phyloP scores from a whole-genome alignment of 2,329 filamentous ascomycete genomes.

The Endocalyx cinctus region DNA sequence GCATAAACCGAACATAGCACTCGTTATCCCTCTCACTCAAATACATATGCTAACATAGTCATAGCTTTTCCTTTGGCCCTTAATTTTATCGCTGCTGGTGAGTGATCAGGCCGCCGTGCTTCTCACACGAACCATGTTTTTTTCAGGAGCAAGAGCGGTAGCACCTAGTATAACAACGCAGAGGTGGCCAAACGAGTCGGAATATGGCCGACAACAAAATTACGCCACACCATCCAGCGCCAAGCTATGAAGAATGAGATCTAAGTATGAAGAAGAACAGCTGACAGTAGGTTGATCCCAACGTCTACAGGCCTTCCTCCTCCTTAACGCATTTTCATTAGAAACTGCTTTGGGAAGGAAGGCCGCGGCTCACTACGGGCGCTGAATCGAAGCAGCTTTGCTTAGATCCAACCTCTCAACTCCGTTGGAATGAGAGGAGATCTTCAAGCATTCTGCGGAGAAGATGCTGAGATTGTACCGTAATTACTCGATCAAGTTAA shows the following conservation, averaged over 20 bases:
- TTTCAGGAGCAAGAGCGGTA: conserved; percentile 58
- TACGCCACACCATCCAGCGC: too few species aligned
- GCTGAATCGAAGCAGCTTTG: conserved; percentile 54
- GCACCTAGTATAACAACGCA: too few species aligned
- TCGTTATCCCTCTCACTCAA: too few species aligned
- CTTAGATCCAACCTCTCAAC: conserved; percentile 47
- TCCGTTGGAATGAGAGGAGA: conserved; percentile 29
- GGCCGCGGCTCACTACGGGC: conserved; percentile 79
- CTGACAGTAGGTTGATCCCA: conserved; percentile 40
- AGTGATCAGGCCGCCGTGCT: conserved; percentile 50
- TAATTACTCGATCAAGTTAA: conserved; percentile 98
- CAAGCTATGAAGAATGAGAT: too few species aligned
- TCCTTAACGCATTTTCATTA: conserved; percentile 3
- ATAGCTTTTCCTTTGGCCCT: conserved; percentile 74
- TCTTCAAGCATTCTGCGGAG: conserved; percentile 30
- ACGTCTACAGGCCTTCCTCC: conserved; percentile 30
- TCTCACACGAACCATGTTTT: conserved; percentile 22
- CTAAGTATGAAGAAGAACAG: conserved; percentile 21
- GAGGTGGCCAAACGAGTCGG: too few species aligned
- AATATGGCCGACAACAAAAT: too few species aligned
- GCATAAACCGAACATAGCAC: too few species aligned
- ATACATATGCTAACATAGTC: too few species aligned
- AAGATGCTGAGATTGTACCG: conserved; percentile 93
- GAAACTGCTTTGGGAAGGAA: conserved; percentile 20
- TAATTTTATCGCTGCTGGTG: conserved; percentile 89